Conservation (phyloP, 352 stramenopile genomes). For the Pythium oligandrum region DNA sequence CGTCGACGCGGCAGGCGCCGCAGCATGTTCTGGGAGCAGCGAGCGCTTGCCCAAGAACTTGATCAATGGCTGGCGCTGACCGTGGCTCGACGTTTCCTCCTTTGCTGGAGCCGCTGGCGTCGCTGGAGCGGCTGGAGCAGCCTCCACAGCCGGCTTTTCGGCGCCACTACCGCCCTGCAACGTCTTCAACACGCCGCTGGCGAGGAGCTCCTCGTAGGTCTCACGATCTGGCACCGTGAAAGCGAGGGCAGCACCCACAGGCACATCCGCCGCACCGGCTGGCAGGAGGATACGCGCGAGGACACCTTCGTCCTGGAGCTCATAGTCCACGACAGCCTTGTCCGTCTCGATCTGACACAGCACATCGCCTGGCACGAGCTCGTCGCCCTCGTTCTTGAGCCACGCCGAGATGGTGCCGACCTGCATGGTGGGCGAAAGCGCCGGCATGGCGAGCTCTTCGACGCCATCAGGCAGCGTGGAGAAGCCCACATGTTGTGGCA, state of each 20-base stretch:
- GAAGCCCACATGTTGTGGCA: slow-evolving; percentile 15
- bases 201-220: slow-evolving; percentile 55
- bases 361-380: slow-evolving; percentile 89
- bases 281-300: slow-evolving; percentile 93
- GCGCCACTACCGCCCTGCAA: slow-evolving; percentile 28
- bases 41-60: slow-evolving; percentile 85
- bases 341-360: slow-evolving; percentile 98
- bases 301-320: slow-evolving; percentile 96
- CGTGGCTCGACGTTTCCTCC: slow-evolving; percentile 11
- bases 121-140: slow-evolving; percentile 7
- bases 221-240: slow-evolving; percentile 93
- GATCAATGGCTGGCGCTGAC: slow-evolving; percentile 57
- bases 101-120: slow-evolving; percentile 4
- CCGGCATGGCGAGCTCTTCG: slow-evolving; percentile 87
- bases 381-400: slow-evolving; percentile 91
- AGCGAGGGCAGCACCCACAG: slow-evolving; percentile 90
- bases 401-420: slow-evolving; percentile 92
- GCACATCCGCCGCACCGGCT: slow-evolving; percentile 86
- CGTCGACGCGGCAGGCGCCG: slow-evolving; percentile 7
- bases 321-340: slow-evolving; percentile 98
- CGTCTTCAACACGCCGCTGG: slow-evolving; percentile 49
- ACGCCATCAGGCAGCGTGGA: slow-evolving; percentile 70
- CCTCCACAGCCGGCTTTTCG: slow-evolving; percentile 8
- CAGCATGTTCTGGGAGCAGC: slow-evolving; percentile 26
- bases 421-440: slow-evolving; percentile 97